Base-by-base conservation (phyloP, 441 rosid species). In the Eutrema salsugineum region DNA sequence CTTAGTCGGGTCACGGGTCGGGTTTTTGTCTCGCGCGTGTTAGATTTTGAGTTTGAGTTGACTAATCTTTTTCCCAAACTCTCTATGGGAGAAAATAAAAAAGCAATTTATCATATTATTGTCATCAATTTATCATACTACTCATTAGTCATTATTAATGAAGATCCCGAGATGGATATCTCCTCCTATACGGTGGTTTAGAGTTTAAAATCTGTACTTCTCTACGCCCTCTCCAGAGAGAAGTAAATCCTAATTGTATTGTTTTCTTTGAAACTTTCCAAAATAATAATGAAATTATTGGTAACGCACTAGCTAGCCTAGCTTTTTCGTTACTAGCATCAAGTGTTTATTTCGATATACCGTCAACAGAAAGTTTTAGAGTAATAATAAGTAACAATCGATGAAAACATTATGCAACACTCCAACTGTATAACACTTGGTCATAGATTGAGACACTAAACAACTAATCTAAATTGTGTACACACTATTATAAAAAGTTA, bases 11-110 rank as follows among this genome's bases (percentile, higher is more conserved):
- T 87, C 91, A 3, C 78, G 95, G 76, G 76, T 94, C 79, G 99
- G 97, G 75, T 91, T 91, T 68, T 75, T 88, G 33, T 84, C 96
- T 12, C 86, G 89, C 15, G 95, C 90, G n/a, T 94, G 99, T 79
- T 77, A 65, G 74, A 36, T 16, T 63, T 75, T 68, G 57, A 32
- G 49, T 51, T 54, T 48, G 33, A 66, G 39, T 51, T 62, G 53
- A 62, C 54, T 63, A n/a, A 63, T 56, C n/a, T 32, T 38, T 56
- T 48, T 63, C 67, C 14, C 46, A 67, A 66, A 55, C 8, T 64
- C 53, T 72, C 5, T 8, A 5, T 17, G 61, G 51, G 70, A 43
- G 17, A 11, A 38, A 51, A 22, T 1, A 42, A 3, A 12, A 22
- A 33, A 74, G 16, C 22, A 10, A 36, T 5, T 35, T 36, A 60